phyloP scores from a whole-genome alignment of 805 yeast species.

The Blastobotrys peoriensis region DNA sequence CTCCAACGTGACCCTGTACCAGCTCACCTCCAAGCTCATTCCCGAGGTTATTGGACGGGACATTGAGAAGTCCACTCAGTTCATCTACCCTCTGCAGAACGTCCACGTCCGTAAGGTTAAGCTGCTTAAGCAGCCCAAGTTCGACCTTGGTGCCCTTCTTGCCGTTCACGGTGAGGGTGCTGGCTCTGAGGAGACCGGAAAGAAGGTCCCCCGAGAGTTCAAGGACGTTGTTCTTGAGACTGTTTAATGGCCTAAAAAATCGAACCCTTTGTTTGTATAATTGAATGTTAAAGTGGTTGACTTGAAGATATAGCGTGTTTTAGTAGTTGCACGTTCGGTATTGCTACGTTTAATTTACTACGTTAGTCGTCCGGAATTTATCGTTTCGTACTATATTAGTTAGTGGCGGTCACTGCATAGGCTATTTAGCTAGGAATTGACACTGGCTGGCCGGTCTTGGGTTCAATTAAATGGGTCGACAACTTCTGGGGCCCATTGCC shows the following conservation, averaged over 20 bases:
- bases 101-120: conserved; percentile 98
- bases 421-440: too few species aligned
- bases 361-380: too few species aligned
- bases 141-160: conserved; percentile 93
- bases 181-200: conserved; percentile 92
- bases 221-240: conserved; percentile 98
- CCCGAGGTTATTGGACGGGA: conserved; percentile 99
- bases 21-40: conserved; percentile 92
- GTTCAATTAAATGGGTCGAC: conserved; percentile 7
- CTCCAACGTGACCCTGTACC: conserved; percentile 89
- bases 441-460: not conserved
- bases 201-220: conserved; percentile 92
- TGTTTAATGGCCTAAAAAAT: conserved; percentile 50
- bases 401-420: too few species aligned
- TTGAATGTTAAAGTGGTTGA: not conserved
- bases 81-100: conserved; percentile 96
- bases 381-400: conserved; percentile 1
- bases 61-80: conserved; percentile 91
- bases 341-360: too few species aligned
- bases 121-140: conserved; percentile 97
- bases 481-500: conserved; percentile 78
- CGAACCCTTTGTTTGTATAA: conserved; percentile 3
- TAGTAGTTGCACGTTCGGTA: too few species aligned
- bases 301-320: too few species aligned
- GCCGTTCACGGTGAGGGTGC: conserved; percentile 96